Conservation (phyloP, 495 filamentous ascomycete genomes). For the Penicillium crystallinum region DNA sequence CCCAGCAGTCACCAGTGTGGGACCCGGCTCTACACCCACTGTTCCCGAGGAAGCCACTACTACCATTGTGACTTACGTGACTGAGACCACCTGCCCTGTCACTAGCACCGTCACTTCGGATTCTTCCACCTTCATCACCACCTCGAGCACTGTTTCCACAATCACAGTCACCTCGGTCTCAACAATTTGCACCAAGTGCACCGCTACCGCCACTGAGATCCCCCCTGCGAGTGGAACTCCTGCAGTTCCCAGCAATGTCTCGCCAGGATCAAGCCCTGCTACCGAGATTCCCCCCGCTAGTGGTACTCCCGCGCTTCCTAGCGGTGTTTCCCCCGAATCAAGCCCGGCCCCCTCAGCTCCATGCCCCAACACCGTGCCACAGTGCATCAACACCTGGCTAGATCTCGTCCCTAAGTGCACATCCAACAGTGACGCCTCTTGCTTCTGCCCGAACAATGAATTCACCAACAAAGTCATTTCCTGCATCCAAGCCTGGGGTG, state of each 20-base stretch:
- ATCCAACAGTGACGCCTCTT: conserved; percentile 75
- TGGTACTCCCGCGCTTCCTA: conserved; percentile 1
- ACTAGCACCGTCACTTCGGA: conserved; percentile 12
- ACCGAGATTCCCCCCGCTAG: too few relatives aligned
- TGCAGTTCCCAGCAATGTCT: conserved; percentile 7
- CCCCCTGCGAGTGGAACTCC: background rate
- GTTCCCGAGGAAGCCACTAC: conserved; percentile 18
- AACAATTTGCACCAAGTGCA: conserved; percentile 35
- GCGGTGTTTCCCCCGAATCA: conserved; percentile 13
- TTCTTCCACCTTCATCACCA: conserved; percentile 27
- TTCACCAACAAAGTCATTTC: conserved; percentile 78
- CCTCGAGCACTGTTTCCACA: conserved; percentile 35
- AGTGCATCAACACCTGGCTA: conserved; percentile 93
- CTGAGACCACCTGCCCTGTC: conserved; percentile 28
- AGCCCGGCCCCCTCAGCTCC: conserved; percentile 27
- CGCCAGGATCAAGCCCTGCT: conserved; percentile 16
- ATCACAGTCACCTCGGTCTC: conserved; percentile 32
- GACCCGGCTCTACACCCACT: conserved; percentile 2
- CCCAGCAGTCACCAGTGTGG: conserved; percentile 15
- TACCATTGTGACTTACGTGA: conserved; percentile 29
- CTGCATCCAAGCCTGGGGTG: conserved; percentile 75
- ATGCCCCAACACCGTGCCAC: conserved; percentile 73
- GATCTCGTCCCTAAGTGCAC: conserved; percentile 61
- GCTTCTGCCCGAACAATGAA: conserved; percentile 77
- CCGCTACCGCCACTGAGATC: conserved; percentile 11